phyloP scores from a whole-genome alignment of 352 stramenopile species.

The Pythium guiyangense region DNA sequence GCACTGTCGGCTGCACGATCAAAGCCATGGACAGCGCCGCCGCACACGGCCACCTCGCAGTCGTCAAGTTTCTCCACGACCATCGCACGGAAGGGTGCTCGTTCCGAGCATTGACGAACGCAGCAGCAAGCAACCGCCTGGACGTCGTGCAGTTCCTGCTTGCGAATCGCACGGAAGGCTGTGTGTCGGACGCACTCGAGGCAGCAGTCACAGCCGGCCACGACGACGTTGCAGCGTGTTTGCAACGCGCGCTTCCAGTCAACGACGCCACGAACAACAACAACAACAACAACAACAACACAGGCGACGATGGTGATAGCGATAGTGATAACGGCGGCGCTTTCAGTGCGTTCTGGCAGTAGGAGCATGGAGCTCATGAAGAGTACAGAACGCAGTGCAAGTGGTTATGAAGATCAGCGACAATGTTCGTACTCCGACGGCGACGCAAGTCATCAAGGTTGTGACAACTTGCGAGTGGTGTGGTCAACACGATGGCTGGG shows the following conservation, averaged over 20 bases:
- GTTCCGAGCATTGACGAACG: not conserved
- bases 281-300: not conserved
- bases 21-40: no score
- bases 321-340: not conserved
- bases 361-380: no score
- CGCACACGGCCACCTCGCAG: not conserved
- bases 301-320: not conserved
- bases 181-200: not conserved
- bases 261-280: no score
- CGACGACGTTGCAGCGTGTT: not conserved
- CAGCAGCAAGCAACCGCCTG: not conserved
- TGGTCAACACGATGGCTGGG: no score
- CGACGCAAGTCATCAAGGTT: no score
- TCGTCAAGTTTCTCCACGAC: constrained; percentile 3
- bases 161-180: not conserved
- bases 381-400: no score
- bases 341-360: not conserved
- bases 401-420: no score
- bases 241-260: not conserved
- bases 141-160: not conserved
- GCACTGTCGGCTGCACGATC: not conserved
- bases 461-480: no score
- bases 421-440: no score
- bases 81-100: constrained; percentile 1
- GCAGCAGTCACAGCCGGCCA: not conserved